These are phyloP conservation scores for Leishmania arabica DNA, from an alignment of 208 protist genomes.

Conservation along the genomic window DNA sequence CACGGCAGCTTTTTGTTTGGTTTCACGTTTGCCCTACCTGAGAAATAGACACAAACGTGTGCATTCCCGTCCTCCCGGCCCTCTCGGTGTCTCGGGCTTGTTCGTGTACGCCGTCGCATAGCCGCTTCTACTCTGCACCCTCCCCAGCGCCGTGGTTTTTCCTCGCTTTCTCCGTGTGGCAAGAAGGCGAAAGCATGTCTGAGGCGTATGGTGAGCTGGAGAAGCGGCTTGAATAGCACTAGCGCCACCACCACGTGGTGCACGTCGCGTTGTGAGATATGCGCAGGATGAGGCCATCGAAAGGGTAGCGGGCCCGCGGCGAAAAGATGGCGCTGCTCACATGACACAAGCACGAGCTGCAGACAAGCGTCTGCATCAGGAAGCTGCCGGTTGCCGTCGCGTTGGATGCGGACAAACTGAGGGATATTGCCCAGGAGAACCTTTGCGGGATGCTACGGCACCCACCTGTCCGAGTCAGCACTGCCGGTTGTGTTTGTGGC, in stretches of 20 bases:
- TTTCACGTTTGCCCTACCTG: background rate
- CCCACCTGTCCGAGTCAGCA: constrained; percentile 26
- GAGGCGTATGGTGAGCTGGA: constrained; percentile 53
- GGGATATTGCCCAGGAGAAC: constrained; percentile 23
- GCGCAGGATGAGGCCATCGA: constrained; percentile 51
- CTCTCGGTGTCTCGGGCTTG: background rate
- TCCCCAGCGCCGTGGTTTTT: background rate
- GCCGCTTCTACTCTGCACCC: background rate
- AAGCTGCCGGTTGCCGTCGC: background rate
- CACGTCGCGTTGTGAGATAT: constrained; percentile 51
- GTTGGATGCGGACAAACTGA: background rate
- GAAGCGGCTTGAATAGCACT: constrained; percentile 35
- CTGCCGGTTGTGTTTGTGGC: constrained; percentile 45
- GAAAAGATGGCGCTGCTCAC: constrained; percentile 41
- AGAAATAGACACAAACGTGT: background rate
- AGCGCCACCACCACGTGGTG: constrained; percentile 48
- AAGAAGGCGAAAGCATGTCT: background rate
- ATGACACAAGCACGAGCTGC: background rate
- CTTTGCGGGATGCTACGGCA: constrained; percentile 53
- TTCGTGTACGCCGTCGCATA: background rate
- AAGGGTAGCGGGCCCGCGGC: constrained; percentile 32
- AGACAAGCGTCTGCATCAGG: background rate
- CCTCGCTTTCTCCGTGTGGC: background rate
- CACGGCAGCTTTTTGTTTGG: background rate
- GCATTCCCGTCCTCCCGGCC: background rate